Percentiles rank a stretch among this genome's conserved stretches.
These are phyloP conservation scores for Claviceps digitariae DNA, from an alignment of 2,329 filamentous ascomycete genomes.

Conservation along the genomic window DNA sequence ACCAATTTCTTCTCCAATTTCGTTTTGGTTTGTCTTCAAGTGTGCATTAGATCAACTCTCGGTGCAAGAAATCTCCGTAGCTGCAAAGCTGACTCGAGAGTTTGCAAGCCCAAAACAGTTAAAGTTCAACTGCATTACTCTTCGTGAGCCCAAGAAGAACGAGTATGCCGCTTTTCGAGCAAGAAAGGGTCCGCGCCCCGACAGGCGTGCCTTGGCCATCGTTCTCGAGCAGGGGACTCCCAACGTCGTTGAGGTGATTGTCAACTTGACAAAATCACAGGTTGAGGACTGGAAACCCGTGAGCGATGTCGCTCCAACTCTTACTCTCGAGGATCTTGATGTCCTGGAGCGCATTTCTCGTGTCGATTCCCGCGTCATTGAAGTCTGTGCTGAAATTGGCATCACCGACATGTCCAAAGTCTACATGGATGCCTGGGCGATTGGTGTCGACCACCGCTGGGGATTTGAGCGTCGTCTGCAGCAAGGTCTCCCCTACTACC, in stretches of 20 bases:
- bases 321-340: conserved; percentile 73
- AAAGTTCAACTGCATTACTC: conserved; percentile 49
- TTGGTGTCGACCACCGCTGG: conserved; percentile 69
- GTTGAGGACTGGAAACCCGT: conserved; percentile 33
- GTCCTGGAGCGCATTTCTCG: conserved; percentile 56
- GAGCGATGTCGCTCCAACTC: conserved; percentile 30
- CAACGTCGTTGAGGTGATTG: conserved; percentile 37
- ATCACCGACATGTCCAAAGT: conserved; percentile 76
- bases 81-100: conserved; percentile 34
- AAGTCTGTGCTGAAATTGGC: conserved; percentile 61
- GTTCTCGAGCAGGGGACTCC: conserved; percentile 26
- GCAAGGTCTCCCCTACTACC: conserved; percentile 73
- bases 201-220: conserved; percentile 37
- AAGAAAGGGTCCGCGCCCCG: conserved; percentile 30
- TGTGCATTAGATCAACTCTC: conserved; percentile 32
- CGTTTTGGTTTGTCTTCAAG: neutral
- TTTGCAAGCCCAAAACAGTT: conserved; percentile 18
- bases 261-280: conserved; percentile 27
- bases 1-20: neutral
- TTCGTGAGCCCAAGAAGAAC: conserved; percentile 51
- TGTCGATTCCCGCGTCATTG: conserved; percentile 59
- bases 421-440: conserved; percentile 75
- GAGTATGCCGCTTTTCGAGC: conserved; percentile 47
- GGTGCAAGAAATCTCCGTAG: conserved; percentile 37
- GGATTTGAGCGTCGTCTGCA: conserved; percentile 59